These are phyloP conservation scores for Zhuliangozyma blackwelliae DNA, from an alignment of 1,139 yeast genomes.

Conservation along the genomic window DNA sequence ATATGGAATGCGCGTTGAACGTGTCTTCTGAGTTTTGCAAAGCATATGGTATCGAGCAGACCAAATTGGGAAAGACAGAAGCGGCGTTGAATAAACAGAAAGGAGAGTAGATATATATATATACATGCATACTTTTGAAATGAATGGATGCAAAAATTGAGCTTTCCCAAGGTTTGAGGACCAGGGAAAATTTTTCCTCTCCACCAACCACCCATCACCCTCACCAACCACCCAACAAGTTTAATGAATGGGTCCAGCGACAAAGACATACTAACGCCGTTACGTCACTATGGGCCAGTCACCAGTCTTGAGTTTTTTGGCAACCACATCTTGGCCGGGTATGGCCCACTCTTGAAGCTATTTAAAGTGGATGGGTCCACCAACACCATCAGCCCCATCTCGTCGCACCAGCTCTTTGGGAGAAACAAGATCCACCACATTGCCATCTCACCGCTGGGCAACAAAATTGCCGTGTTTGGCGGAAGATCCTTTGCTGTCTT, in stretches of 20 bases:
- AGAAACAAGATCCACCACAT: slow-evolving; percentile 82
- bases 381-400: slow-evolving; percentile 33
- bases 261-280: slow-evolving; percentile 18
- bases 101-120: background rate
- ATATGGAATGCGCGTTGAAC: slow-evolving; percentile 15
- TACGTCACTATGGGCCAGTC: slow-evolving; percentile 69
- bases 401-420: slow-evolving; percentile 47
- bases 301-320: slow-evolving; percentile 53
- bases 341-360: slow-evolving; percentile 64
- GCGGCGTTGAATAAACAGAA: background rate
- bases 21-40: slow-evolving; percentile 17
- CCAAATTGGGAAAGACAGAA: slow-evolving; percentile 6
- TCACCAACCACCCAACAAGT: no score
- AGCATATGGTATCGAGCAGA: slow-evolving; percentile 15
- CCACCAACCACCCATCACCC: no score
- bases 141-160: no score
- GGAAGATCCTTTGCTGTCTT: slow-evolving; percentile 62
- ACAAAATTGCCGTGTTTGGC: slow-evolving; percentile 56
- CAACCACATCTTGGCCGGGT: slow-evolving; percentile 55
- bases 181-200: no score
- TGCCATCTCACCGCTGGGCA: slow-evolving; percentile 26
- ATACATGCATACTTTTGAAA: no score
- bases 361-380: slow-evolving; percentile 35
- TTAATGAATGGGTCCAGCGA: background rate
- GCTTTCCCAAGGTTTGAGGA: no score